A percentile compares a stretch with the other conserved stretches of the same genome.
Evolutionary conservation across 2,329 filamentous ascomycete species (phyloP).

Genomic region (Cercospora citrullina): DNA sequence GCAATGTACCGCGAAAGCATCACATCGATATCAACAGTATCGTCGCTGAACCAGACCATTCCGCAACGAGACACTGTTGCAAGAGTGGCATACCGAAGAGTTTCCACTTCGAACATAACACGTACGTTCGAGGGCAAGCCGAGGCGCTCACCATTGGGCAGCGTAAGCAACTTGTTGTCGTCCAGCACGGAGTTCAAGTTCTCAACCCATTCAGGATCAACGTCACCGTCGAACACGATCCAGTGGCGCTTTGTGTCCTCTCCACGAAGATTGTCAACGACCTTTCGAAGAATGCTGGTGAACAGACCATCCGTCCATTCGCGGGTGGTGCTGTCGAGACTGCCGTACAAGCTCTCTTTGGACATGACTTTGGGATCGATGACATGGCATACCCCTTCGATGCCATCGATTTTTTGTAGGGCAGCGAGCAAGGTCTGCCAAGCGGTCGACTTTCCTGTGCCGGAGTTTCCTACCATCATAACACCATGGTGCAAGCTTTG

Average conservation of each 20-base stretch:
- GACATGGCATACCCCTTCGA: slow-evolving; percentile 93
- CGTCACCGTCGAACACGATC: slow-evolving; percentile 99
- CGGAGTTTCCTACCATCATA: slow-evolving; percentile 99
- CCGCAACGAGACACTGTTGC: slow-evolving; percentile 99
- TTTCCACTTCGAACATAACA: slow-evolving; percentile 99
- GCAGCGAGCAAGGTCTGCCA: slow-evolving; percentile 93
- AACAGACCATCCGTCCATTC: slow-evolving; percentile 99
- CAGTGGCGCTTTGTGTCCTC: slow-evolving; percentile 97
- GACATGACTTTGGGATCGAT: slow-evolving; percentile 99
- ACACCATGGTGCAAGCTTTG: slow-evolving; percentile 98
- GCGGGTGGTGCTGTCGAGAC: slow-evolving; percentile 89
- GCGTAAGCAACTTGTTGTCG: slow-evolving; percentile 95
- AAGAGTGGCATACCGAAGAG: slow-evolving; percentile 91
- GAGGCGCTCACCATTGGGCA: slow-evolving; percentile 97
- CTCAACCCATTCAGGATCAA: slow-evolving; percentile 99
- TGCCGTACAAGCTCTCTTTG: slow-evolving; percentile 95
- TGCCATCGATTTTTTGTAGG: slow-evolving; percentile 82
- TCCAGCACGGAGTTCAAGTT: slow-evolving; percentile 99
- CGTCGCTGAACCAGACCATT: slow-evolving; percentile 99
- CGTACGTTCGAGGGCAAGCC: slow-evolving; percentile 92
- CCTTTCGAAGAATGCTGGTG: slow-evolving; percentile 95
- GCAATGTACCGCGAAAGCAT: slow-evolving; percentile 91
- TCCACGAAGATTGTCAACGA: slow-evolving; percentile 96
- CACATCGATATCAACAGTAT: slow-evolving; percentile 90
- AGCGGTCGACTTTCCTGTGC: slow-evolving; percentile 93